Base-by-base conservation (phyloP, 2,329 filamentous ascomycete species). In the Teratosphaeria zuluensis region DNA sequence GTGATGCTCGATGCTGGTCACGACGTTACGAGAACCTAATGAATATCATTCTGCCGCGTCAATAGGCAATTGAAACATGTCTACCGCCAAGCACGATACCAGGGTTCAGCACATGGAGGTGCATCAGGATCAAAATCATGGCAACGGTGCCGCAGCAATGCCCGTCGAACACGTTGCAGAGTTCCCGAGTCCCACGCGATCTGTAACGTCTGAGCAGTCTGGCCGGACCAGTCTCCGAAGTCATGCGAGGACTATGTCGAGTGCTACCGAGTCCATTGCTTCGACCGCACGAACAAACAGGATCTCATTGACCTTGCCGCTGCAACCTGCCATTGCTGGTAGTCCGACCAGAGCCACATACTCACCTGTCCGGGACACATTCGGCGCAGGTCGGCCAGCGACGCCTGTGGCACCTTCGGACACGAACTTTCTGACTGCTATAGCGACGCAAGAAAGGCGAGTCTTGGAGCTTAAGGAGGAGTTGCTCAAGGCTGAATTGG, bases 391-490 rank as follows among this genome's bases (percentile, higher is more conserved):
- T 28, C 55, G 58, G 3, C 59, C 65, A n/a, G 65, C 66, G 84
- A 46, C 64, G 11, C 57, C 62, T 1, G 63, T 61, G 11, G 67
- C 60, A 80, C 65, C 69, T 0, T 63, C 66, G 5, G 69, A 72
- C 32, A 67, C 67, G 51, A 69, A 86, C 55, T 89, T 96, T 68
- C 85, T 99, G 64, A 92, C 90, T 61, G 88, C 92, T 59, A 88
- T 99, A 67, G 94, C 94, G 52, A 86, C 90, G 14, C 92, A 97
- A 75, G 94, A 99, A 76, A 83, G 94, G 59, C 86, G 85, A 64
- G 92, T 99, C 1, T 77, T 99, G 59, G 94, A 97, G 74, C 78
- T 99, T 56, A 88, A 86, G 60, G 94, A 99, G 72, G 92, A 97
- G 73, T 78, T 99, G n/a, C 77, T 79, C 28, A 86, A 86, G 60